A percentile compares a stretch with the other conserved stretches of the same genome.
phyloP scores from a whole-genome alignment of 306 rosid species.

The Begonia masoniana region DNA sequence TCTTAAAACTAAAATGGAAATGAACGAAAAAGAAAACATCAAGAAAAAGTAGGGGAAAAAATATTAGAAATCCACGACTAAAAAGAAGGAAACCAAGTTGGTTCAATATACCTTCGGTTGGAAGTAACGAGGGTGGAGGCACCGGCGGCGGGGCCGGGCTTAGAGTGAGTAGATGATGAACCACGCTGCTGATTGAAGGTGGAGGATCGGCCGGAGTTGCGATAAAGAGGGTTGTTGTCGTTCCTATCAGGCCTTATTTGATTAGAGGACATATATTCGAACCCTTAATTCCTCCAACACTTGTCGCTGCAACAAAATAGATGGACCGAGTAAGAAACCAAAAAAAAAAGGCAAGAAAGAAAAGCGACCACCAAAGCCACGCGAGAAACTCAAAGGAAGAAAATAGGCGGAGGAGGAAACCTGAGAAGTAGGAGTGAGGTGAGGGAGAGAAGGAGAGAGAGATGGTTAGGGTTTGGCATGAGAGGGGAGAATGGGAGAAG shows the following conservation, averaged over 20 bases:
- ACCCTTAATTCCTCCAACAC: slow-evolving; percentile 32
- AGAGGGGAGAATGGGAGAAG: too few species aligned
- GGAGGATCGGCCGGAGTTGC: slow-evolving; percentile 57
- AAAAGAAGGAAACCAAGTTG: slow-evolving; percentile 1
- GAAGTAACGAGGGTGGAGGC: slow-evolving; percentile 39
- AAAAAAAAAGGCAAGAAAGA: background rate
- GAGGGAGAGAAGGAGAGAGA: slow-evolving; percentile 7
- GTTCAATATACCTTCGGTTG: slow-evolving; percentile 35
- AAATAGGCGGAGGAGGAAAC: background rate
- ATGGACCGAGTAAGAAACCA: background rate
- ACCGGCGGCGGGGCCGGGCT: slow-evolving; percentile 51
- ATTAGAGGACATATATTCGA: slow-evolving; percentile 94
- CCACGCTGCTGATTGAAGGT: slow-evolving; percentile 74
- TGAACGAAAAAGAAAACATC: background rate
- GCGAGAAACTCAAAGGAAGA: background rate
- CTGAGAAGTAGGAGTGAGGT: slow-evolving; percentile 23
- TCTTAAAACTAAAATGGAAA: slow-evolving; percentile 35
- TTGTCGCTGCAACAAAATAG: slow-evolving; percentile 25
- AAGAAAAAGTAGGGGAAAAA: background rate
- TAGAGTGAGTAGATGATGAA: slow-evolving; percentile 35
- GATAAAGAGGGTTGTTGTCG: slow-evolving; percentile 23
- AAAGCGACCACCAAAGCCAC: background rate
- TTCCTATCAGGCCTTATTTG: slow-evolving; percentile 70
- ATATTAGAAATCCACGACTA: background rate
- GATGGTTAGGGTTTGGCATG: background rate